Percentiles rank a stretch among this genome's conserved stretches.
These are phyloP conservation scores for Globisporangium orthogonon DNA, from an alignment of 352 stramenopile species.

Conservation along the genomic window DNA sequence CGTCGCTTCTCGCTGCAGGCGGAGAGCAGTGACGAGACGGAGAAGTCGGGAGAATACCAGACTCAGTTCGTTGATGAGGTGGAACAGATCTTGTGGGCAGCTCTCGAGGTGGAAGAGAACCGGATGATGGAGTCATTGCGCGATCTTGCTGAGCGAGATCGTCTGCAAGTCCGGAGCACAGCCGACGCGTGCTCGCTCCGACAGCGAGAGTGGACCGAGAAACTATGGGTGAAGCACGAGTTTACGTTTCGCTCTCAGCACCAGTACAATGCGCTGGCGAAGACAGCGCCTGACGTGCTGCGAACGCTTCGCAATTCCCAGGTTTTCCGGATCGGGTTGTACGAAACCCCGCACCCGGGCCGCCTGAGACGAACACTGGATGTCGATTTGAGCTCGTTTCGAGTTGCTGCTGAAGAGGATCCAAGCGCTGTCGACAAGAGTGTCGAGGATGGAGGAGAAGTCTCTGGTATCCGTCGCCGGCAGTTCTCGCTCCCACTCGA, in stretches of 20 bases:
- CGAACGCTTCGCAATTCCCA: slow-evolving; percentile 19
- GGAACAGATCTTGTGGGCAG: slow-evolving; percentile 60
- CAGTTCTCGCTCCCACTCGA: slow-evolving; percentile 32
- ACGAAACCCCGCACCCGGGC: slow-evolving; percentile 61
- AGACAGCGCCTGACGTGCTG: slow-evolving; percentile 23
- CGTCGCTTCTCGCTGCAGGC: slow-evolving; percentile 4
- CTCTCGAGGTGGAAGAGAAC: slow-evolving; percentile 79
- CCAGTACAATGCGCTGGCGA: slow-evolving; percentile 29
- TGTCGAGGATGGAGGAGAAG: background rate
- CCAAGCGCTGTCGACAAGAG: background rate
- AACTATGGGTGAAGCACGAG: slow-evolving; percentile 58
- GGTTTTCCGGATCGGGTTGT: slow-evolving; percentile 47
- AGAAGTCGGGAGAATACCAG: slow-evolving; percentile 1
- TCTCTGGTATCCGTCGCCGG: slow-evolving; percentile 7
- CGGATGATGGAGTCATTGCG: slow-evolving; percentile 57
- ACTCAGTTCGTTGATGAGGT: slow-evolving; percentile 26
- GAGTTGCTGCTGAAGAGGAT: slow-evolving; percentile 2
- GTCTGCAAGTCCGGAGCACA: slow-evolving; percentile 20
- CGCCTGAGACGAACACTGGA: slow-evolving; percentile 53
- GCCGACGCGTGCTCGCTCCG: slow-evolving; percentile 14
- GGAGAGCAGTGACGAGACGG: background rate
- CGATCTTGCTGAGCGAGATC: slow-evolving; percentile 35
- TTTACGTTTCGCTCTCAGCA: slow-evolving; percentile 69
- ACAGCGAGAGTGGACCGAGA: slow-evolving; percentile 40
- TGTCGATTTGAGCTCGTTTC: slow-evolving; percentile 20